Base-by-base conservation (phyloP, 2,329 filamentous ascomycete genomes). In the Sarocladiaceae sp. region DNA sequence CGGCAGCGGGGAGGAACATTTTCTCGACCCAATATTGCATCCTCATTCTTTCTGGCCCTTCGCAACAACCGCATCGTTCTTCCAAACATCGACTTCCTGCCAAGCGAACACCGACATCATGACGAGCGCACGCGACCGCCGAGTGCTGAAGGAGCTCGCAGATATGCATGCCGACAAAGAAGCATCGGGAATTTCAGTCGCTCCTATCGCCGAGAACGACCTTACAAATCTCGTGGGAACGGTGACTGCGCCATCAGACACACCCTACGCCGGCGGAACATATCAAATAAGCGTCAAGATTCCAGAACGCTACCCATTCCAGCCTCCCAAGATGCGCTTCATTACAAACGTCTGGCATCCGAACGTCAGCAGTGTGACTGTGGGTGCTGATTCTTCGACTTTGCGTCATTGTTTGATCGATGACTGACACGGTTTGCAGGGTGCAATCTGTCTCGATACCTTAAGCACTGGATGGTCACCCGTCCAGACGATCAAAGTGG, bases 321-420 rank as follows among this genome's bases (percentile, higher is more conserved):
- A 91, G 60, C 90, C 93, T 3, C 94, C 94, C 4, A 70, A 82
- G 54, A 97, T 99, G 87, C 87, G 83, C 62, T 97, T 97, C 65
- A 82, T 87, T 58, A 99, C 94, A 57, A 92, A 87, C 70, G 87
- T 97, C 60, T 99, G 92, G 92, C 94, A 99, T 68, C 94, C 94
- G 29, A 99, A 99, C 65, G 83, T 99, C 72, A 95, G 89, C 77
- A 93, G 88, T 63, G 88, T 94, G 66, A 97, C 92, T 36, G 91
- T 96, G 73, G 64, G 85, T 76, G 35, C 17, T 12, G 22, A 7
- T 6, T 18, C 13, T 18, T 26, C 6, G 12, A 10, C 11, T 3
- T 7, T 11, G 13, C 3, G 25, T 6, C 7, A 10, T n/a, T 17
- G 31, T 20, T 7, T 51, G 5, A 13, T 50, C 31, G 12, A n/a